Base-by-base conservation (phyloP, 106 monocot species). In the Triglochin maritima region DNA sequence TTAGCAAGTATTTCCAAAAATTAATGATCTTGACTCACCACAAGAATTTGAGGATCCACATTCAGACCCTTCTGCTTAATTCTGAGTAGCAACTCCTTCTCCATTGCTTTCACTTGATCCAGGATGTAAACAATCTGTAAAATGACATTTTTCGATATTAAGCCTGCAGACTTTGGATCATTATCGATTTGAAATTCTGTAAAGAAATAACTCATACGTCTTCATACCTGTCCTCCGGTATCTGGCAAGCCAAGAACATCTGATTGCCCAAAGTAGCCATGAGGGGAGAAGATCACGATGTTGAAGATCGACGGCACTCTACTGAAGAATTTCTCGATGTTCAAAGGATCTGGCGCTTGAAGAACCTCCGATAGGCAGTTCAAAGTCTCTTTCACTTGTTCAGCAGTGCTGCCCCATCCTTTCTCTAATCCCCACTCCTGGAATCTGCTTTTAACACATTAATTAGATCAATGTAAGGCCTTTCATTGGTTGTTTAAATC, bases 191-290 rank as follows among this genome's bases (percentile, higher is more conserved):
- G 29, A 29, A 29, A 29, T 29, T 29, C 29, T 29, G 29, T 29
- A 29, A 29, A 29, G 29, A 29, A 29, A 29, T 29, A 29, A 29
- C 7, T 0, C 12, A 41, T 17, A 6, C 11, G 4, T 66, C 6
- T 7, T 44, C 15, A 14, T 76, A 94, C 94, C 95, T 95, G 95
- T 3, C 95, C 95, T 47, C 95, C 95, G 15, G 95, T 95, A 56
- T 95, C 95, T 0, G 95, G 90, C 80, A 95, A 78, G 46, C 95
- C 95, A 64, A 95, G 90, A 72, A 95, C 95, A 69, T 85, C 80
- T 44, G 85, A 87, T 71, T 95, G 95, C 45, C 95, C 95, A 46
- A 95, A 95, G 67, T 95, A 95, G 29, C 95, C 95, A 54, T 90
- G 95, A 9, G 80, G 73, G n/a, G 95, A 95, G 79, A 90, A 85